A percentile compares a stretch with the other conserved stretches of the same genome.
These are phyloP conservation scores for Hypoxylon sp. DNA, from an alignment of 2,329 filamentous ascomycete genomes.

Conservation along the genomic window DNA sequence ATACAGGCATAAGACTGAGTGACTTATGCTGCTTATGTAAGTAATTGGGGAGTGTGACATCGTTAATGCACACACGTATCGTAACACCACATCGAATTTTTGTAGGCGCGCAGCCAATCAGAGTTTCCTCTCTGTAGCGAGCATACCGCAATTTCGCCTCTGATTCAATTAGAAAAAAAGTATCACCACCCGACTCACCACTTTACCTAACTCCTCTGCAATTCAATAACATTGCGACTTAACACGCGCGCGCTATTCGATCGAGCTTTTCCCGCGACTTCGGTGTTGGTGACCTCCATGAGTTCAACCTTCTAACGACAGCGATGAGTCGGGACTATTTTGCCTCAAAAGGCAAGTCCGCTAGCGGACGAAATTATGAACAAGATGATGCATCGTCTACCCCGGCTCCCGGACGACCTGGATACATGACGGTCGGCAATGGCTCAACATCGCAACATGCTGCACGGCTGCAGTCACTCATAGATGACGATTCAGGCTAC, in stretches of 20 bases:
- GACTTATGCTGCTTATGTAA: too few species aligned
- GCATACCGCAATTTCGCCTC: constrained; percentile 39
- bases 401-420: constrained; percentile 62
- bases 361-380: constrained; percentile 53
- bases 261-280: constrained; percentile 4
- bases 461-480: constrained; percentile 81
- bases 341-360: constrained; percentile 58
- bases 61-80: neutral
- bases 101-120: constrained; percentile 25
- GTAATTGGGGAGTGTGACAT: constrained; percentile 15
- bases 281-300: constrained; percentile 33
- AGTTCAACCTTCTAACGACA: constrained; percentile 47
- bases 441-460: constrained; percentile 87
- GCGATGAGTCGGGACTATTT: constrained; percentile 75
- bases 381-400: constrained; percentile 45
- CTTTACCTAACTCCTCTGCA: constrained; percentile 16
- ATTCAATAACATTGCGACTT: constrained; percentile 17
- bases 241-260: constrained; percentile 9
- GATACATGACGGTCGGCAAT: constrained; percentile 90
- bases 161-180: constrained; percentile 28
- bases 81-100: constrained; percentile 12
- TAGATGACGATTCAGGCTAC: constrained; percentile 93
- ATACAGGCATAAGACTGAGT: constrained; percentile 2
- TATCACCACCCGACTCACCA: constrained; percentile 30
- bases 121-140: constrained; percentile 8